Percentiles rank a stretch among this genome's conserved stretches.
Evolutionary conservation across 2,329 filamentous ascomycete genomes (phyloP).

Genomic region (Colletotrichum plurivorum): DNA sequence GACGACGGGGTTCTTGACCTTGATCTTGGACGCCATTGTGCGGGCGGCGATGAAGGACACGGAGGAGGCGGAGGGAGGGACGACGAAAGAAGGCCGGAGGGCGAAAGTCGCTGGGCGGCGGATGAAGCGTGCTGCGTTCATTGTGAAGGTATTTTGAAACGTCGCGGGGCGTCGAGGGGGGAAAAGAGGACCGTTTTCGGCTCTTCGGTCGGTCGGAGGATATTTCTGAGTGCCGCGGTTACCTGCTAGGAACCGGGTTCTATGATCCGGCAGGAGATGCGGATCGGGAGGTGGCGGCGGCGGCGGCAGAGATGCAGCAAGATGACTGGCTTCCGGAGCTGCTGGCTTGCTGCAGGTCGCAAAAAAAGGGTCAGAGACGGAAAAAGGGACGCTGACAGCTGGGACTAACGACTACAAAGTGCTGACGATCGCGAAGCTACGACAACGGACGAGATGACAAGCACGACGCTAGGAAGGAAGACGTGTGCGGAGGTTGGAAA

Average conservation of each 20-base stretch:
- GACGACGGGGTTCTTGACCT: slow-evolving; percentile 99
- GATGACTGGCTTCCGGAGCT: slow-evolving; percentile 30
- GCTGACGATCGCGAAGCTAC: slow-evolving; percentile 36
- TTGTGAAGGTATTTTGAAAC: slow-evolving; percentile 19
- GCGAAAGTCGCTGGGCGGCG: slow-evolving; percentile 31
- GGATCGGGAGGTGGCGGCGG: slow-evolving; percentile 31
- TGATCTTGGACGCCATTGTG: slow-evolving; percentile 86
- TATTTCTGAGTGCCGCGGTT: slow-evolving; percentile 24
- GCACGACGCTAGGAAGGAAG: slow-evolving; percentile 20
- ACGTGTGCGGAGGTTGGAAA: slow-evolving; percentile 8
- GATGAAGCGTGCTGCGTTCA: slow-evolving; percentile 41
- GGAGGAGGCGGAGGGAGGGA: slow-evolving; percentile 34
- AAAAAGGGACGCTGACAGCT: not conserved
- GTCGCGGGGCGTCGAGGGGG: not conserved
- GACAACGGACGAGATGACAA: slow-evolving; percentile 4
- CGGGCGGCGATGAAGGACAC: slow-evolving; percentile 45
- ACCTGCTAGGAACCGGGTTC: slow-evolving; percentile 28
- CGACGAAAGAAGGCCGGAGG: slow-evolving; percentile 36
- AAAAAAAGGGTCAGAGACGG: not conserved
- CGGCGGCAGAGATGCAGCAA: slow-evolving; percentile 26
- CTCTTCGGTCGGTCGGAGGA: slow-evolving; percentile 33
- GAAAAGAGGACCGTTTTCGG: slow-evolving; percentile 11
- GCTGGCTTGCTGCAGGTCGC: slow-evolving; percentile 28
- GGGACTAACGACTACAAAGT: slow-evolving; percentile 25
- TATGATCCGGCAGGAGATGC: slow-evolving; percentile 15